Percentiles rank a stretch among this genome's conserved stretches.
phyloP scores from a whole-genome alignment of 2,329 filamentous ascomycete genomes.

The Fusarium hainanense region DNA sequence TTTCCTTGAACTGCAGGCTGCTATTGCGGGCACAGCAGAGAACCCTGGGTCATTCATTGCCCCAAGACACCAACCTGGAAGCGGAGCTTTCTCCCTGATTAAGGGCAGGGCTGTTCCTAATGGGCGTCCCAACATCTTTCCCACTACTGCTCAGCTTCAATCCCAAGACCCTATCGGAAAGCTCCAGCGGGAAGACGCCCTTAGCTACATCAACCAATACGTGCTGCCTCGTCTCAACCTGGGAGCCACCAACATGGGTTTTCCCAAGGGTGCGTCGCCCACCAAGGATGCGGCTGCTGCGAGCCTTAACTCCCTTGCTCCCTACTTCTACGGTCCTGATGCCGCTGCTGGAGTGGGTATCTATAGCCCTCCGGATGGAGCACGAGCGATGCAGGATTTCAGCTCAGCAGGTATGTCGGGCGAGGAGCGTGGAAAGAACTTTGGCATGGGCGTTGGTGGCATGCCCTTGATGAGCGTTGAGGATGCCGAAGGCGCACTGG shows the following conservation, averaged over 20 bases:
- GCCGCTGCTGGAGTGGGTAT: conserved; percentile 59
- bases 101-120: conserved; percentile 74
- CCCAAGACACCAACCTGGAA: conserved; percentile 63
- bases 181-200: conserved; percentile 73
- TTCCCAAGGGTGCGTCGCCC: conserved; percentile 52
- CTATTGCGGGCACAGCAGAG: conserved; percentile 61
- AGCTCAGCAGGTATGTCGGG: conserved; percentile 45
- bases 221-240: conserved; percentile 70
- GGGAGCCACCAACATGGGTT: conserved; percentile 59
- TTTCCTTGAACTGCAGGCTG: conserved; percentile 75
- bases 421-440: conserved; percentile 49
- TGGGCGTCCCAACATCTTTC: conserved; percentile 71
- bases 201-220: conserved; percentile 76
- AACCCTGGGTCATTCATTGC: conserved; percentile 68
- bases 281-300: conserved; percentile 60
- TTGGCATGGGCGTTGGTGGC: conserved; percentile 50
- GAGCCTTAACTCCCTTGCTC: conserved; percentile 65
- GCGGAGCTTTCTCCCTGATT: conserved; percentile 70
- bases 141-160: conserved; percentile 58
- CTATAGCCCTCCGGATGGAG: conserved; percentile 54
- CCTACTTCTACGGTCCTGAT: conserved; percentile 65
- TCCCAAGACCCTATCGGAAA: conserved; percentile 70
- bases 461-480: conserved; percentile 70
- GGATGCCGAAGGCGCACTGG: conserved; percentile 69
- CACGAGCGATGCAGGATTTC: conserved; percentile 51